A percentile compares a stretch with the other conserved stretches of the same genome.
Evolutionary conservation across 805 yeast species (phyloP).

Genomic region (Kazachstania kunashirensis): DNA sequence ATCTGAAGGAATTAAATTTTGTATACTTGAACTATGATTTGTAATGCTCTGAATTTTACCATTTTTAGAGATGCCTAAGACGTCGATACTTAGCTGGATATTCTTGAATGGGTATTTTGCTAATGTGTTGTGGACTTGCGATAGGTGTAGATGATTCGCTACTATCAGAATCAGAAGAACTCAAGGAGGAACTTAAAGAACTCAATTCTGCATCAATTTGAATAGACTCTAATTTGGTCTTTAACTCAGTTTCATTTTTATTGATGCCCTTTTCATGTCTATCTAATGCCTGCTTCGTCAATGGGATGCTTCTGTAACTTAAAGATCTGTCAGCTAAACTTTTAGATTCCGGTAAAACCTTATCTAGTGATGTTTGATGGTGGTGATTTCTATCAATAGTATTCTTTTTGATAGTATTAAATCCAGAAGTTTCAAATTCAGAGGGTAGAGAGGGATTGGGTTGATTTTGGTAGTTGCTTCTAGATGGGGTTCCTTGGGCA

Average conservation of each 20-base stretch:
- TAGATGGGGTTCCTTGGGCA: background rate
- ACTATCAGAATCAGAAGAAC: constrained; percentile 8
- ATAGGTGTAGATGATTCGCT: constrained; percentile 13
- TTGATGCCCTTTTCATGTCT: no score
- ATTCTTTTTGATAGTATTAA: no score
- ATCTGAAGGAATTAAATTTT: background rate
- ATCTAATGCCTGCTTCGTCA: no score
- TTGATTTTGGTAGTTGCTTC: no score
- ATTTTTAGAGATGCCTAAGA: constrained; percentile 12
- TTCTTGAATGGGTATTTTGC: no score
- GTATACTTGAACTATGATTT: background rate
- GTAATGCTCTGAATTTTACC: constrained; percentile 1
- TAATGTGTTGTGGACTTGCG: constrained; percentile 8
- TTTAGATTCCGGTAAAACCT: background rate
- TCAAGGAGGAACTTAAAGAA: constrained; percentile 10
- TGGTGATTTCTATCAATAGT: no score
- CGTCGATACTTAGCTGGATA: constrained; percentile 4
- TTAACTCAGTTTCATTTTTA: no score
- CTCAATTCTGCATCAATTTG: constrained; percentile 1
- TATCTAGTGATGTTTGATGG: background rate
- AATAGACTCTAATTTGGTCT: no score
- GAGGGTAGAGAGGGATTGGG: background rate
- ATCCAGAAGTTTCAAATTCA: no score
- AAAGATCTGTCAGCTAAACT: background rate
- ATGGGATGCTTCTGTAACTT: no score